A percentile compares a stretch with the other conserved stretches of the same genome.
phyloP scores from a whole-genome alignment of 208 protist species.

The Crithidia fasciculata region DNA sequence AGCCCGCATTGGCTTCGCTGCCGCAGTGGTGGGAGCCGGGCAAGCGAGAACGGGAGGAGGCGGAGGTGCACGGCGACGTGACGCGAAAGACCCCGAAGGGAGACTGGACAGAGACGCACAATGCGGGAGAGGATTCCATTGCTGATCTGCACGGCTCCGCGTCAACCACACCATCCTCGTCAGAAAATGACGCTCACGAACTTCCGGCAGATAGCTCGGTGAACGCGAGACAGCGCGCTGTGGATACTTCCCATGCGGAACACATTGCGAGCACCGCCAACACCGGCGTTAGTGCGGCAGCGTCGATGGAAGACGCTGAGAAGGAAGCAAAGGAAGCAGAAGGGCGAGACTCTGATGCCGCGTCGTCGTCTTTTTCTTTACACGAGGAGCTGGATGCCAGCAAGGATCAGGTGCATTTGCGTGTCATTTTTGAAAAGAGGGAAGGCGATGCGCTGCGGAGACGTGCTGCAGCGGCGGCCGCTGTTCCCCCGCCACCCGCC shows the following conservation, averaged over 20 bases:
- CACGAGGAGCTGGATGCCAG: neutral
- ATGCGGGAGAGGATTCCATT: no score
- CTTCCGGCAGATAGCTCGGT: no score
- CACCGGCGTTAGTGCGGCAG: no score
- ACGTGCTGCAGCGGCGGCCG: conserved; percentile 14
- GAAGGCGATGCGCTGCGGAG: neutral
- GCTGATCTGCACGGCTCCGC: no score
- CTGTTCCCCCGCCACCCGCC: conserved; percentile 11
- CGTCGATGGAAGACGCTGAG: no score
- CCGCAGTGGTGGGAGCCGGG: conserved; percentile 5
- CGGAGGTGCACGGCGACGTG: neutral
- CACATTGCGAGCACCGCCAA: no score
- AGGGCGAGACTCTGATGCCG: neutral
- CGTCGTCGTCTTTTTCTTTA: no score
- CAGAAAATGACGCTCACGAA: no score
- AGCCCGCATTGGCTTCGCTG: neutral
- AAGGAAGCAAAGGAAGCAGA: neutral
- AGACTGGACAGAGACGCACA: no score
- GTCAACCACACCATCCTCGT: no score
- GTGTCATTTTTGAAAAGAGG: neutral
- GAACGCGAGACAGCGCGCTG: no score
- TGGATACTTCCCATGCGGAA: no score
- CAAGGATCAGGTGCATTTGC: neutral
- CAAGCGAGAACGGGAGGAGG: conserved; percentile 2
- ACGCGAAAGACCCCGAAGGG: neutral